These are phyloP conservation scores for Limonium bicolor DNA, from an alignment of 148 eudicot genomes.

Conservation along the genomic window DNA sequence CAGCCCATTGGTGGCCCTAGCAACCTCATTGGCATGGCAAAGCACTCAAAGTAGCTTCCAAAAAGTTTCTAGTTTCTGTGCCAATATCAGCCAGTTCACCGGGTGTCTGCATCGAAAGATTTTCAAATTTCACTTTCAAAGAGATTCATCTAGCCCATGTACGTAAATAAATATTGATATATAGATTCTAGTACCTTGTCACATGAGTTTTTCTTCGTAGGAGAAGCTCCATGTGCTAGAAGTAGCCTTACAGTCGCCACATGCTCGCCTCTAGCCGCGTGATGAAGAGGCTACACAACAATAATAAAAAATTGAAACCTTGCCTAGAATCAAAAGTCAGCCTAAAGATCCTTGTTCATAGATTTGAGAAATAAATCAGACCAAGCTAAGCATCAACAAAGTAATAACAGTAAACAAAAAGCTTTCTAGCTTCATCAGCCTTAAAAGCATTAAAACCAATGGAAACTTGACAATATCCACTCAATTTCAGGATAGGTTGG, in stretches of 20 bases:
- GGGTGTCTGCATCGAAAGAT: conserved; percentile 32
- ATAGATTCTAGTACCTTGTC: conserved; percentile 34
- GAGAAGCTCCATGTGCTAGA: conserved; percentile 60
- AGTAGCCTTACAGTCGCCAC: conserved; percentile 40
- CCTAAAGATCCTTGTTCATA: background rate
- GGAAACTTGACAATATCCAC: background rate
- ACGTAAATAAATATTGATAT: background rate
- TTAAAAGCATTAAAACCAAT: too few relatives aligned
- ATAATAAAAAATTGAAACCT: background rate
- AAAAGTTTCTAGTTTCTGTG: conserved; percentile 26
- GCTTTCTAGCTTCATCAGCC: background rate
- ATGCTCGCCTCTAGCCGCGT: conserved; percentile 92
- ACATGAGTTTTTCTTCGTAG: conserved; percentile 40
- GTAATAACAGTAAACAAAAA: too few relatives aligned
- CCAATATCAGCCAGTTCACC: conserved; percentile 36
- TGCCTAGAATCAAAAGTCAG: background rate
- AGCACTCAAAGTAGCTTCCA: conserved; percentile 36
- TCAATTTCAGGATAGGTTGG: background rate
- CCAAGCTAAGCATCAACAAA: too few relatives aligned
- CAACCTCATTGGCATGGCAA: conserved; percentile 9
- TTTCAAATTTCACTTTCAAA: background rate
- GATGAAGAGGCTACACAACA: conserved; percentile 77
- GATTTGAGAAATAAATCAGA: background rate
- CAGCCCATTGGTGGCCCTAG: too few relatives aligned
- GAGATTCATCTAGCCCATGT: background rate